Conservation (phyloP, 139 green algal species). For the Chlamydomonas schloesseri region DNA sequence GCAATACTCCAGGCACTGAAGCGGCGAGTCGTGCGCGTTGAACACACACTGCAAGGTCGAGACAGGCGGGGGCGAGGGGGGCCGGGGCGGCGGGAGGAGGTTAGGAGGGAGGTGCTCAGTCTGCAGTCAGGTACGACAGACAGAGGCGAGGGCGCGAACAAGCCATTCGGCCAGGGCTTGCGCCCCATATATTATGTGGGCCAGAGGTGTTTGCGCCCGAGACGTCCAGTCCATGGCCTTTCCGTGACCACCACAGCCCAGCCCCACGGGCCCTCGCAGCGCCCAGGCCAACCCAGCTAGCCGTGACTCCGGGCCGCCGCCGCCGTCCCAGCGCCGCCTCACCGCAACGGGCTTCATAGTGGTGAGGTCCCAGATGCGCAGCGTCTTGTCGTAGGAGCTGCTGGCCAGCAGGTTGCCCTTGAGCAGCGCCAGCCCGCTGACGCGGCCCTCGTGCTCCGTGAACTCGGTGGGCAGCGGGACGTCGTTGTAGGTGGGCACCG, state of each 20-base stretch:
- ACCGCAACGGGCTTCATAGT: conserved; percentile 70
- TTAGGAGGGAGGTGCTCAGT: too few species aligned
- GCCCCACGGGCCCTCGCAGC: too few species aligned
- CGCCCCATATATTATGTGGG: too few species aligned
- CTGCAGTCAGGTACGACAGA: too few species aligned
- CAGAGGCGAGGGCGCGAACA: too few species aligned
- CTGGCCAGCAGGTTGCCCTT: conserved; percentile 60
- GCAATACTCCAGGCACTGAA: conserved; percentile 71
- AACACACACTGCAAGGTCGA: conserved; percentile 39
- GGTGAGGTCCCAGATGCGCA: conserved; percentile 80
- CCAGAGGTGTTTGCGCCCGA: too few species aligned
- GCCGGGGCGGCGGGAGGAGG: neutral
- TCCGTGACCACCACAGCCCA: too few species aligned
- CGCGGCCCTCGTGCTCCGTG: conserved; percentile 56
- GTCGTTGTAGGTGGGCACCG: conserved; percentile 56
- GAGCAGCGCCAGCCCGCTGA: conserved; percentile 67
- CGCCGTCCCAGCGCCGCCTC: too few species aligned
- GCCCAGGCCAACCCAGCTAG: too few species aligned
- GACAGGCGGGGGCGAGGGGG: neutral
- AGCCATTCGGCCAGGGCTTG: too few species aligned
- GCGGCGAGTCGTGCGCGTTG: conserved; percentile 63
- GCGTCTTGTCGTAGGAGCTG: conserved; percentile 62
- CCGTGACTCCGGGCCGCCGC: too few species aligned
- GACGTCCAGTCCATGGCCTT: too few species aligned
- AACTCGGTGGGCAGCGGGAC: conserved; percentile 60